Conservation (phyloP, 345 rosid species). For the Mangifera indica region DNA sequence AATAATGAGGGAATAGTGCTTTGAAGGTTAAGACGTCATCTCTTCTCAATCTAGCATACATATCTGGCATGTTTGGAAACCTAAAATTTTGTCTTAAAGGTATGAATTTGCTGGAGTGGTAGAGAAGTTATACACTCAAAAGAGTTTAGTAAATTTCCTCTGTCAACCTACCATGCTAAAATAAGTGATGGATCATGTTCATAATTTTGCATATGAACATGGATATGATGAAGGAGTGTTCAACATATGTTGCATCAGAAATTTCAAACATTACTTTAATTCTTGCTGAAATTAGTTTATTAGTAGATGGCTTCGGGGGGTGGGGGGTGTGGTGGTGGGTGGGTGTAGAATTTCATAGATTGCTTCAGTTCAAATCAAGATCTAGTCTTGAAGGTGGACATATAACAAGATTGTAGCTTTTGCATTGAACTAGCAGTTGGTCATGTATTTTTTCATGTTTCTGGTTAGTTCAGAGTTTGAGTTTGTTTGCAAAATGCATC, state of each 20-base stretch:
- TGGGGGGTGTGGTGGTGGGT: too few relatives aligned
- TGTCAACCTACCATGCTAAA: background rate
- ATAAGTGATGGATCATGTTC: background rate
- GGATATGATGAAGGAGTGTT: background rate
- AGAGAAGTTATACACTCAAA: background rate
- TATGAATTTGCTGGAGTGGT: background rate
- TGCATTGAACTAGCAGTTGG: background rate
- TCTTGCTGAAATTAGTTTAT: background rate
- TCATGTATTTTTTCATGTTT: background rate
- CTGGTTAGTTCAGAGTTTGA: background rate
- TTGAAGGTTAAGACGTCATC: background rate
- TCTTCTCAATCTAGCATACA: background rate
- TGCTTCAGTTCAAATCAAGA: background rate
- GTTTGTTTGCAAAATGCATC: background rate
- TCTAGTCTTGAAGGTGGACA: background rate
- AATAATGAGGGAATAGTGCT: background rate
- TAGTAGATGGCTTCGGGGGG: background rate
- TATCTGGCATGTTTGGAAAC: background rate
- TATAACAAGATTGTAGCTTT: too few relatives aligned
- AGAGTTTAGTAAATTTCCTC: background rate
- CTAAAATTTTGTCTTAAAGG: background rate
- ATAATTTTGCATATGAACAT: background rate
- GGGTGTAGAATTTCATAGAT: conserved; percentile 7
- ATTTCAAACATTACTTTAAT: background rate
- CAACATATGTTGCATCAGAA: too few relatives aligned